A percentile compares a stretch with the other conserved stretches of the same genome.
Conservation (phyloP, 2,329 filamentous ascomycete genomes). For the Hypoxylon sp. region DNA sequence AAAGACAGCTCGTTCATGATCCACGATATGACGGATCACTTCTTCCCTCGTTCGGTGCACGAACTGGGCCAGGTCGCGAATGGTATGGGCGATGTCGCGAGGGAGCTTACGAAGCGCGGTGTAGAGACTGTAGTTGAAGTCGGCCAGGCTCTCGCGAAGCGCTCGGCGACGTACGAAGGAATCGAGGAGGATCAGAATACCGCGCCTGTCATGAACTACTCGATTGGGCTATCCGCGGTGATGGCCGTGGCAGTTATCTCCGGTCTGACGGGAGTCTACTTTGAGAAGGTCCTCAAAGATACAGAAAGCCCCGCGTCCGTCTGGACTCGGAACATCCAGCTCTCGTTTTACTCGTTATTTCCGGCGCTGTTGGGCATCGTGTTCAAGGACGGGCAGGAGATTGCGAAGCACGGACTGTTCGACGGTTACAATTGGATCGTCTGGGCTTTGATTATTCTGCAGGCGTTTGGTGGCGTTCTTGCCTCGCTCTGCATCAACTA, state of each 20-base stretch:
- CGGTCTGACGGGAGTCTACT: constrained; percentile 87
- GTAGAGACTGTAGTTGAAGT: constrained; percentile 57
- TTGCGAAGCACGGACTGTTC: constrained; percentile 90
- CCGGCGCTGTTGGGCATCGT: constrained; percentile 89
- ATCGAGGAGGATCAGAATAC: constrained; percentile 77
- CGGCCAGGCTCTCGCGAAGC: constrained; percentile 66
- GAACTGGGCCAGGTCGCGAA: constrained; percentile 77
- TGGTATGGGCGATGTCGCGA: constrained; percentile 64
- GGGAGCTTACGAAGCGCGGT: constrained; percentile 66
- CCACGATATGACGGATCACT: constrained; percentile 74
- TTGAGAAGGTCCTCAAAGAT: constrained; percentile 93
- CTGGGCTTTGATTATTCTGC: constrained; percentile 86
- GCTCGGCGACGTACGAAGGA: constrained; percentile 91
- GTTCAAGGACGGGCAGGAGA: constrained; percentile 87
- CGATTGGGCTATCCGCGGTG: constrained; percentile 83
- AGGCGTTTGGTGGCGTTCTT: constrained; percentile 88
- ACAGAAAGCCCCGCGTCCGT: constrained; percentile 81
- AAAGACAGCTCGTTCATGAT: constrained; percentile 71
- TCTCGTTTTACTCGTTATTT: constrained; percentile 94
- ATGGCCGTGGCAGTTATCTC: constrained; percentile 84
- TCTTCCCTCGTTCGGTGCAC: constrained; percentile 84
- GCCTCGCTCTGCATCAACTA: constrained; percentile 86
- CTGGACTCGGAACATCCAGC: constrained; percentile 95
- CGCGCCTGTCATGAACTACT: constrained; percentile 77
- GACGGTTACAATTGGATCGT: constrained; percentile 94